Conservation (phyloP, 352 stramenopile species). For the Pythium diclinum region DNA sequence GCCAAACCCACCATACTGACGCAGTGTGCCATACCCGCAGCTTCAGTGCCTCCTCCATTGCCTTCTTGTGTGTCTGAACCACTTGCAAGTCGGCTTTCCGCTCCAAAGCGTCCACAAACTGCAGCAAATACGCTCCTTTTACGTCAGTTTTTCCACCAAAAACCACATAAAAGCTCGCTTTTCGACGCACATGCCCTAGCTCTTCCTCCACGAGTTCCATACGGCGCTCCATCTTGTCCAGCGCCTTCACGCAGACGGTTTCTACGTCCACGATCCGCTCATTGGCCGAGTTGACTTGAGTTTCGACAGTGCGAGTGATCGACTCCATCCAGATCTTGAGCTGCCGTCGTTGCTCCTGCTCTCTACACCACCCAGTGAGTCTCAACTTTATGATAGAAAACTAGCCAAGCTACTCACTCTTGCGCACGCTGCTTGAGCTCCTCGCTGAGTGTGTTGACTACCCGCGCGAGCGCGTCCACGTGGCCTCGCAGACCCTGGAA, state of each 20-base stretch:
- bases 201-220: constrained; percentile 57
- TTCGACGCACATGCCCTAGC: constrained; percentile 35
- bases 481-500: constrained; percentile 31
- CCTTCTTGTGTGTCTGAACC: constrained; percentile 30
- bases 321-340: constrained; percentile 17
- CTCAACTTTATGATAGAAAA: no score
- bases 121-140: neutral
- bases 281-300: constrained; percentile 11
- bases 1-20: no score
- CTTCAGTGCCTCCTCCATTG: constrained; percentile 41
- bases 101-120: constrained; percentile 42
- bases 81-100: constrained; percentile 41
- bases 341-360: constrained; percentile 17
- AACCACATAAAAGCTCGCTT: neutral
- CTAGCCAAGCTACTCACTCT: constrained; percentile 23
- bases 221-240: constrained; percentile 33
- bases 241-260: no score
- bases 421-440: constrained; percentile 29
- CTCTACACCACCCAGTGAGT: constrained; percentile 18
- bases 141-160: neutral
- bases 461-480: constrained; percentile 40
- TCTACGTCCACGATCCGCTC: constrained; percentile 13
- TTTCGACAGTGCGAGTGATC: constrained; percentile 16
- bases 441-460: constrained; percentile 46
- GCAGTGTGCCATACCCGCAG: constrained; percentile 47